phyloP scores from a whole-genome alignment of 345 rosid genomes.

The Salix exigua region DNA sequence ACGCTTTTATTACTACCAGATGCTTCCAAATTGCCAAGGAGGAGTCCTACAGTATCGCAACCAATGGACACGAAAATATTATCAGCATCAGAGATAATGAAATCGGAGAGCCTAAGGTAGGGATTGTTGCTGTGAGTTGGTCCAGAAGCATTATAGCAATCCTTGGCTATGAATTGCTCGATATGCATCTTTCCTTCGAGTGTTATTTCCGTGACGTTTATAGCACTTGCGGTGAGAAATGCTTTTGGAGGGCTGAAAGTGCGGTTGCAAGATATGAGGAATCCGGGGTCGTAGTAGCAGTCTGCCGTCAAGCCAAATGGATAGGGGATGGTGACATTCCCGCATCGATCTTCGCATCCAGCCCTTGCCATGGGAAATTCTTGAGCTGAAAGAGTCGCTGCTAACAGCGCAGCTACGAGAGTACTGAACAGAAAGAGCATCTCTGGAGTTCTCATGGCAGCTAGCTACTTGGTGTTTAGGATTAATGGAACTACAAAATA shows the following conservation, averaged over 20 bases:
- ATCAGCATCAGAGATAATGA: too few species aligned
- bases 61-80: too few species aligned
- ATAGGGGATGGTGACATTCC: too few species aligned
- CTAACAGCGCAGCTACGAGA: not conserved
- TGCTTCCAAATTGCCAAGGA: too few species aligned
- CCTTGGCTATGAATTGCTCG: too few species aligned
- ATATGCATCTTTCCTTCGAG: not conserved
- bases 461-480: not conserved
- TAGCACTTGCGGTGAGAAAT: constrained; percentile 2
- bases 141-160: too few species aligned
- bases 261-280: constrained; percentile 17
- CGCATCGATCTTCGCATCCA: too few species aligned
- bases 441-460: not conserved
- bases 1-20: fast-evolving
- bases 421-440: not conserved
- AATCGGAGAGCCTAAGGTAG: too few species aligned
- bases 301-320: constrained; percentile 35
- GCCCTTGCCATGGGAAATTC: too few species aligned
- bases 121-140: too few species aligned
- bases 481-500: too few species aligned
- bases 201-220: constrained; percentile 22
- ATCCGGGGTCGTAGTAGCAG: constrained; percentile 12
- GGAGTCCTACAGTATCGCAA: too few species aligned
- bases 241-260: constrained; percentile 5
- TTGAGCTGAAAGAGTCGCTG: not conserved